Percentiles rank a stretch among this genome's conserved stretches.
Evolutionary conservation across 805 yeast genomes (phyloP).

Genomic region (Kregervanrija fluxuum): DNA sequence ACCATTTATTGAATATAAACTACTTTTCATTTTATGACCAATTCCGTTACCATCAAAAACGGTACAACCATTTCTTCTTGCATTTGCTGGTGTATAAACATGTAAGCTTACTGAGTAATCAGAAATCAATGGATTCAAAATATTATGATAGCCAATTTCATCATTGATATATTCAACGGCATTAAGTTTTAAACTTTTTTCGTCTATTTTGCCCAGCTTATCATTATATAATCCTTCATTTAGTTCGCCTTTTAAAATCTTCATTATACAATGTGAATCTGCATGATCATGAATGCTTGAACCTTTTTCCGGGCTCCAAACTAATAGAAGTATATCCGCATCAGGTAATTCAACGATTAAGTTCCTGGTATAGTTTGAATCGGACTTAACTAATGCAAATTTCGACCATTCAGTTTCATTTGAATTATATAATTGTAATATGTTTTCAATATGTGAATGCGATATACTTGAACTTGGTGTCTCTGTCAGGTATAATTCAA

Average conservation of each 20-base stretch:
- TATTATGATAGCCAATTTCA: conserved; percentile 57
- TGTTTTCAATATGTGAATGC: no score
- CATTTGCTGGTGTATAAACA: conserved; percentile 73
- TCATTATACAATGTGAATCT: conserved; percentile 70
- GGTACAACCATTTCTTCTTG: conserved; percentile 46
- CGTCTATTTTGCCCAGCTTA: background rate
- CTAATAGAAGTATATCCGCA: conserved; percentile 60
- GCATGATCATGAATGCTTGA: conserved; percentile 72
- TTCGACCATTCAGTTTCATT: conserved; percentile 48
- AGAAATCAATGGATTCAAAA: conserved; percentile 40
- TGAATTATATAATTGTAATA: conserved; percentile 34
- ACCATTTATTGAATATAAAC: no score
- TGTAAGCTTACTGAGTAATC: conserved; percentile 53
- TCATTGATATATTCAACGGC: conserved; percentile 63
- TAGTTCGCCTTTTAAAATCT: conserved; percentile 52
- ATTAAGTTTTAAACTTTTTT: conserved; percentile 26
- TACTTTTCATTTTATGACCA: no score
- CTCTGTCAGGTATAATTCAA: background rate
- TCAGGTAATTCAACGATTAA: conserved; percentile 66
- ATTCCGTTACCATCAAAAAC: conserved; percentile 37
- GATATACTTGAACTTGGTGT: background rate
- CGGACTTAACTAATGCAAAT: conserved; percentile 47
- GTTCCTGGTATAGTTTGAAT: conserved; percentile 52
- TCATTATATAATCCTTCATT: conserved; percentile 49
- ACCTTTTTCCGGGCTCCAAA: conserved; percentile 63